Conservation (phyloP, 495 filamentous ascomycete genomes). For the Podospora bellae-mahoneyi region DNA sequence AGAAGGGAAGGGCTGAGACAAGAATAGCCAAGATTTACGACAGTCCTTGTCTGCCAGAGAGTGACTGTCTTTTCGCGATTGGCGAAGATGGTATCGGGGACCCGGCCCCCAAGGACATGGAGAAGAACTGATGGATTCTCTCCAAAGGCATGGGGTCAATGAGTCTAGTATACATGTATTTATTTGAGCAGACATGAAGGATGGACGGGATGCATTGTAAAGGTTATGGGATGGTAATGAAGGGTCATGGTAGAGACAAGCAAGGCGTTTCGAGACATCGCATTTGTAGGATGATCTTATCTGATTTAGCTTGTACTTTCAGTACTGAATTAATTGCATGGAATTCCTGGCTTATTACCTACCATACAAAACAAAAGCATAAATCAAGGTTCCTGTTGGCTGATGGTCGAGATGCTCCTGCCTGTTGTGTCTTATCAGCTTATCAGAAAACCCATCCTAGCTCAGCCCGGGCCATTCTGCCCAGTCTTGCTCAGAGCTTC, state of each 20-base stretch:
- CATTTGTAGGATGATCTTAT: neutral
- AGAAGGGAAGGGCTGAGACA: conserved; percentile 93
- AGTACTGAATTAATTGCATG: neutral
- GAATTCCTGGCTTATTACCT: neutral
- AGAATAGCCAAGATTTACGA: conserved; percentile 99
- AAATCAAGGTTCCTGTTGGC: neutral
- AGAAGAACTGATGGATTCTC: conserved; percentile 52
- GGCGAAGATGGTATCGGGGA: conserved; percentile 96
- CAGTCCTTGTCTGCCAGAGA: conserved; percentile 93
- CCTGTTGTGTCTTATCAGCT: neutral
- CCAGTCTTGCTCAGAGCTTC: conserved; percentile 20
- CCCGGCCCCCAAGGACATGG: conserved; percentile 90
- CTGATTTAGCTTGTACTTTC: neutral
- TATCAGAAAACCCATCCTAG: neutral
- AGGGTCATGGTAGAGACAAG: neutral
- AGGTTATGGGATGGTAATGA: conserved; percentile 3
- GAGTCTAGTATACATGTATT: conserved; percentile 1
- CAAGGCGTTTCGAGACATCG: neutral
- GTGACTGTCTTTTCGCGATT: conserved; percentile 94
- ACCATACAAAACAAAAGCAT: neutral
- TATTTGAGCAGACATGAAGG: conserved; percentile 8
- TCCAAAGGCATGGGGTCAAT: neutral
- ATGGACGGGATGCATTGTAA: conserved; percentile 11
- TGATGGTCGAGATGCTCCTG: neutral
- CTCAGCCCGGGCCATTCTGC: conserved; percentile 11